Evolutionary conservation across 352 stramenopile species (phyloP).

Genomic region (Elongisporangium prolatum): DNA sequence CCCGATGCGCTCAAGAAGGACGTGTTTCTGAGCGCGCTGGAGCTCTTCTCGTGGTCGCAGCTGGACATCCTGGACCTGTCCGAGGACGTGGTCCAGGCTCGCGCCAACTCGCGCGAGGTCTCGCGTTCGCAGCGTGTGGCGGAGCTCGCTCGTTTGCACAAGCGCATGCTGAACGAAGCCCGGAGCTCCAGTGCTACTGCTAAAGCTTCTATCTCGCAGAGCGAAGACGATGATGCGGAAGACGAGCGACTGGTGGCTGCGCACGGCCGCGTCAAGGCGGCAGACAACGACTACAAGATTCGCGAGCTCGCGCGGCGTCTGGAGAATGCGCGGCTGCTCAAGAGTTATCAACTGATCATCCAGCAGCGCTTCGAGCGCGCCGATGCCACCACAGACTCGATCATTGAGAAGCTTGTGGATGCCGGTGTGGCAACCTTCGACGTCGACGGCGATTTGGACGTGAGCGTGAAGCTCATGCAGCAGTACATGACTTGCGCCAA

Average conservation of each 20-base stretch:
- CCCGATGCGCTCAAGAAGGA: conserved; percentile 17
- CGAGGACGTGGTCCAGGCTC: conserved; percentile 28
- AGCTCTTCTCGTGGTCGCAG: conserved; percentile 53
- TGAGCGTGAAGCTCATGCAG: conserved; percentile 56
- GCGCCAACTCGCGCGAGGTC: conserved; percentile 32
- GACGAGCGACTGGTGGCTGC: conserved; percentile 16
- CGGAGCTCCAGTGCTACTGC: conserved; percentile 4
- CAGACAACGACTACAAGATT: conserved; percentile 19
- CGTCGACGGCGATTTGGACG: conserved; percentile 41
- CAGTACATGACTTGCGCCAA: conserved; percentile 75
- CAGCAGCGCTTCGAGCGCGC: conserved; percentile 38
- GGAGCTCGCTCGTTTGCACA: conserved; percentile 39
- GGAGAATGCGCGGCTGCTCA: conserved; percentile 28
- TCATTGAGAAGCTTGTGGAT: conserved; percentile 40
- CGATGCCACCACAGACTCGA: conserved; percentile 34
- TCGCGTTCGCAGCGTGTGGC: conserved; percentile 33
- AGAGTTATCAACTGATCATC: conserved; percentile 45
- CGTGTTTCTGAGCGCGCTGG: conserved; percentile 38
- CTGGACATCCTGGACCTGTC: conserved; percentile 49
- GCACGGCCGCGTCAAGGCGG: conserved; percentile 13
- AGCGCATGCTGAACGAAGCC: conserved; percentile 23
- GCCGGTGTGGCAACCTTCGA: conserved; percentile 14
- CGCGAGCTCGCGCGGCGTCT: conserved; percentile 38
- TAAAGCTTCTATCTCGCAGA: not conserved
- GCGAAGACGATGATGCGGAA: conserved; percentile 12